phyloP scores from a whole-genome alignment of 2,329 filamentous ascomycete genomes.

The Beauveria varroae region DNA sequence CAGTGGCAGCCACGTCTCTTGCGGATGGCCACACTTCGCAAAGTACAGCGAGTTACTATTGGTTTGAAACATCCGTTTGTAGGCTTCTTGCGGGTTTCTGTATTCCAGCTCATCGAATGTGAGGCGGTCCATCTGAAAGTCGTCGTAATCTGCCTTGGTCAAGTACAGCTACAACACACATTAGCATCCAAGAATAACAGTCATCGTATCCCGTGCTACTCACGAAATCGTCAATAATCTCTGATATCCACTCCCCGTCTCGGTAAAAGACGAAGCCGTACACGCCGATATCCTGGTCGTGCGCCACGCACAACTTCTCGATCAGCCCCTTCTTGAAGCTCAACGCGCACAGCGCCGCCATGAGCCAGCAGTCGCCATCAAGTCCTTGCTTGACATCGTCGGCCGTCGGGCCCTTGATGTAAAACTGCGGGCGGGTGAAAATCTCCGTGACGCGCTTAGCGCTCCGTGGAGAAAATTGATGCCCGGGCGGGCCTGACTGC shows the following conservation, averaged over 20 bases:
- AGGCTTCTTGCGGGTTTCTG: constrained; percentile 49
- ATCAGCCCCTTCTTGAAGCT: constrained; percentile 66
- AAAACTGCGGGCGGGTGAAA: constrained; percentile 71
- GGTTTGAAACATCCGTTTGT: constrained; percentile 63
- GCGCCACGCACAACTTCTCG: constrained; percentile 64
- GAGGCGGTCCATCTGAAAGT: constrained; percentile 41
- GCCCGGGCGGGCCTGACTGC: constrained; percentile 15
- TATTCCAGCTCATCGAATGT: constrained; percentile 36
- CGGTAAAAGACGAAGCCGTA: constrained; percentile 82
- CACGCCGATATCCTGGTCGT: constrained; percentile 66
- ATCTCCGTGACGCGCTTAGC: constrained; percentile 69
- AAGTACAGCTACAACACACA: constrained; percentile 34
- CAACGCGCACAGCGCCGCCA: constrained; percentile 71
- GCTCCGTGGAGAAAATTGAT: constrained; percentile 34
- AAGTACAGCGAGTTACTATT: constrained; percentile 71
- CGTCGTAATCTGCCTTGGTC: constrained; percentile 54
- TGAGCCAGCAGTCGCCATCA: constrained; percentile 79
- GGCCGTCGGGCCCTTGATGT: constrained; percentile 66
- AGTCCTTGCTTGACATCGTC: constrained; percentile 73
- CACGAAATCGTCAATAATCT: constrained; percentile 50
- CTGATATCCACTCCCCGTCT: constrained; percentile 65
- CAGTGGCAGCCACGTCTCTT: constrained; percentile 74
- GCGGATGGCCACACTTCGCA: constrained; percentile 64
- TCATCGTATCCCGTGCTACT: constrained; percentile 10
- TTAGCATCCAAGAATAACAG: neutral